phyloP scores from a whole-genome alignment of 2,329 filamentous ascomycete genomes.

The Cytospora paraplurivora region DNA sequence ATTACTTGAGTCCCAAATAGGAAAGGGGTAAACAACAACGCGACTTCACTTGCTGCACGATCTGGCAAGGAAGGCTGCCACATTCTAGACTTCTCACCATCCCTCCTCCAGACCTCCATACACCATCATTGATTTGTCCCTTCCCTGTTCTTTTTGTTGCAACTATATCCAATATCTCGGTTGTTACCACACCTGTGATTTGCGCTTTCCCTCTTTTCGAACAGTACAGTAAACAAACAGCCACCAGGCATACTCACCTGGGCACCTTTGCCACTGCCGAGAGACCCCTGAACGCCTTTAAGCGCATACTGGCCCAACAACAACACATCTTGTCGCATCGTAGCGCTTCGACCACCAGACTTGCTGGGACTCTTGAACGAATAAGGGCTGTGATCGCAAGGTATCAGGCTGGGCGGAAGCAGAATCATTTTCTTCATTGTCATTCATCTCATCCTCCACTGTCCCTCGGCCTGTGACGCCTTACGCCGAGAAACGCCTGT shows the following conservation, averaged over 20 bases:
- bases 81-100: slow-evolving; percentile 18
- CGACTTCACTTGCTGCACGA: slow-evolving; percentile 22
- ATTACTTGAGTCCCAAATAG: slow-evolving; percentile 16
- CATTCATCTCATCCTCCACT: background rate
- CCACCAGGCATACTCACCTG: background rate
- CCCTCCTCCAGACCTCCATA: slow-evolving; percentile 7
- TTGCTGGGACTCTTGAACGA: slow-evolving; percentile 3
- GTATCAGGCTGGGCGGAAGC: slow-evolving; percentile 6
- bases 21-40: slow-evolving; percentile 30
- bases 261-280: background rate
- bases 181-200: slow-evolving; percentile 14
- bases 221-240: slow-evolving; percentile 1
- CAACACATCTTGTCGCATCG: slow-evolving; percentile 16
- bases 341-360: slow-evolving; percentile 10
- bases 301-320: background rate
- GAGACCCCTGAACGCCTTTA: background rate
- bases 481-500: background rate
- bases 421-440: slow-evolving; percentile 15
- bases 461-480: slow-evolving; percentile 13
- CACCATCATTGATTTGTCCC: slow-evolving; percentile 10
- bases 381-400: slow-evolving; percentile 11
- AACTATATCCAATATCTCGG: slow-evolving; percentile 16
- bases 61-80: slow-evolving; percentile 26
- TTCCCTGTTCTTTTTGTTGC: background rate
- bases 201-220: slow-evolving; percentile 3